Percentiles rank a stretch among this genome's conserved stretches.
These are phyloP conservation scores for Willaertia magna DNA, from an alignment of 208 protist genomes.

Conservation along the genomic window DNA sequence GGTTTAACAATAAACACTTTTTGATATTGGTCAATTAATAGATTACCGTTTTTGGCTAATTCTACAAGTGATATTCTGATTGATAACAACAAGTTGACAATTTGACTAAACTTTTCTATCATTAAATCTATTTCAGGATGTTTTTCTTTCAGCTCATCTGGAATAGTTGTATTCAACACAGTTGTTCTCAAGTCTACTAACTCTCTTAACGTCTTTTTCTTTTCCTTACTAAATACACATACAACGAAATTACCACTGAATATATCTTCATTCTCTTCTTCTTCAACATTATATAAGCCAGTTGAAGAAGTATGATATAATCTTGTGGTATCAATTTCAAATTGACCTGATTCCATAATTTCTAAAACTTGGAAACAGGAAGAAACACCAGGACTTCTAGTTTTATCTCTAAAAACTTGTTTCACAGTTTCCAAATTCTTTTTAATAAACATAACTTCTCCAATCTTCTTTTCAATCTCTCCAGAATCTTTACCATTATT, in stretches of 20 bases:
- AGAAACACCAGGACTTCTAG: not conserved
- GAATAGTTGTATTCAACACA: not conserved
- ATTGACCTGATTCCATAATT: not conserved
- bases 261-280: not conserved
- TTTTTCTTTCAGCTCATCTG: not conserved
- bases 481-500: not conserved
- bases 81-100: not conserved
- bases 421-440: not conserved
- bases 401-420: not conserved
- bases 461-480: not conserved
- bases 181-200: not conserved
- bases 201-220: not conserved
- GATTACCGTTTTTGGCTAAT: not conserved
- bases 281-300: not conserved
- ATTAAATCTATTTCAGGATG: not conserved
- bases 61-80: not conserved
- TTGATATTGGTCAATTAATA: not conserved
- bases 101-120: not conserved
- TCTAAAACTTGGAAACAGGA: not conserved
- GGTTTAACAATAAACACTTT: not conserved
- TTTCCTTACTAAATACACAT: not conserved
- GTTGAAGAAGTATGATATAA: not conserved
- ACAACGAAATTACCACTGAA: too few species aligned
- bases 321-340: not conserved
- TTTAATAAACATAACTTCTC: not conserved